A percentile compares a stretch with the other conserved stretches of the same genome.
phyloP scores from a whole-genome alignment of 768 basidiomycete species.

The Cubamyces lactineus region DNA sequence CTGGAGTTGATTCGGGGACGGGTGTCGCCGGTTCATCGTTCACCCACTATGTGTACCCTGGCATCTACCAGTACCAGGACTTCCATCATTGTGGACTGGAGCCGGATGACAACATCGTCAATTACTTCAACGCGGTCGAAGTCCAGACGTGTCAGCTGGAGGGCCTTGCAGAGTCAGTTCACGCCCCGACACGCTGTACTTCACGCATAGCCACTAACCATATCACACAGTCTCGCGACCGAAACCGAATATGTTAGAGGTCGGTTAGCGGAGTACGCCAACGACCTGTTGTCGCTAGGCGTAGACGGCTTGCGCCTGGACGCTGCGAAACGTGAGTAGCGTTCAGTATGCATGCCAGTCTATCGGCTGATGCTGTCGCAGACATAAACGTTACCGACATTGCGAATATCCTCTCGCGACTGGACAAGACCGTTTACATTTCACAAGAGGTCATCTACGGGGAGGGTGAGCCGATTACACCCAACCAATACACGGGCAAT shows the following conservation, averaged over 20 bases:
- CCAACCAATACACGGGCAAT: conserved; percentile 56
- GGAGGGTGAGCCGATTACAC: conserved; percentile 55
- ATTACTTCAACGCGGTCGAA: conserved; percentile 55
- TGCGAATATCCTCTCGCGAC: conserved; percentile 51
- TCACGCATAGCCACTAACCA: neutral
- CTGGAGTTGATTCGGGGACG: conserved; percentile 49
- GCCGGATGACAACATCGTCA: conserved; percentile 53
- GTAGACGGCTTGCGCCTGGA: conserved; percentile 66
- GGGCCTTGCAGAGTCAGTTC: conserved; percentile 44
- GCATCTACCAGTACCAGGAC: conserved; percentile 39
- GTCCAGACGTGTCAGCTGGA: conserved; percentile 48
- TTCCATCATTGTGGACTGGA: conserved; percentile 69
- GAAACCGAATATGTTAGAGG: conserved; percentile 62
- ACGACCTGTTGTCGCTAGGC: conserved; percentile 64
- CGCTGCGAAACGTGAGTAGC: conserved; percentile 59
- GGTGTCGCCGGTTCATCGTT: conserved; percentile 54
- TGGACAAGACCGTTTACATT: conserved; percentile 52
- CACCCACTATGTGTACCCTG: conserved; percentile 50
- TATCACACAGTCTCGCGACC: conserved; percentile 55
- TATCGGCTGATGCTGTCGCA: conserved; percentile 28
- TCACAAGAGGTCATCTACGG: conserved; percentile 61
- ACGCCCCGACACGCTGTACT: neutral
- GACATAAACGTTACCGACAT: conserved; percentile 60
- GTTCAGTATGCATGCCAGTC: neutral
- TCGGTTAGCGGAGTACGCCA: conserved; percentile 56